phyloP scores from a whole-genome alignment of 371 early-diverging fungal species.

The Mucor indicus region DNA sequence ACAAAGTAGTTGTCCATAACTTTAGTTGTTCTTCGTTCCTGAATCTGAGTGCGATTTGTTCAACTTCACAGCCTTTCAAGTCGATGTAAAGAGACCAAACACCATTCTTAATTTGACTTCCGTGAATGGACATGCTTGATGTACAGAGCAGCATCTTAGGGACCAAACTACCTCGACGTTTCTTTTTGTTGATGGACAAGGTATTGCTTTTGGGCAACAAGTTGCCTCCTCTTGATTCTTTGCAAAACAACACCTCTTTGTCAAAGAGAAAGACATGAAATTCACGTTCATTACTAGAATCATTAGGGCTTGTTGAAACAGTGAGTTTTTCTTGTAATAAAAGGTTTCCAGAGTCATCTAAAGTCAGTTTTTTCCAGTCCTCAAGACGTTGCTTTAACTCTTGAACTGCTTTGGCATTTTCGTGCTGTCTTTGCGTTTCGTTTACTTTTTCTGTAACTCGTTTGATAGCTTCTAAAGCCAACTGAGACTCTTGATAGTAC shows the following conservation, averaged over 20 bases:
- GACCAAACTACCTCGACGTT: conserved; percentile 54
- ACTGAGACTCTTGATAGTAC: conserved; percentile 70
- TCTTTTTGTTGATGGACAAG: conserved; percentile 41
- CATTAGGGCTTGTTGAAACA: conserved; percentile 40
- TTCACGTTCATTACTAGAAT: conserved; percentile 72
- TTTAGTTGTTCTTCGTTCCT: conserved; percentile 88
- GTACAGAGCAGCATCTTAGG: conserved; percentile 51
- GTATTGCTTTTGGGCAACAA: conserved; percentile 46
- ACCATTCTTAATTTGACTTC: conserved; percentile 11
- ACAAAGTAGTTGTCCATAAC: conserved; percentile 79
- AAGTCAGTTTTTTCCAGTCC: conserved; percentile 14
- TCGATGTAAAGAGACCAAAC: conserved; percentile 65
- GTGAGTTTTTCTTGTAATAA: conserved; percentile 79
- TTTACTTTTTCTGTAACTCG: conserved; percentile 89
- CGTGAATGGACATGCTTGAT: conserved; percentile 3
- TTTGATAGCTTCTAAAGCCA: conserved; percentile 78
- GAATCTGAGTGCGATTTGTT: conserved; percentile 81
- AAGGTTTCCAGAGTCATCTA: conserved; percentile 78
- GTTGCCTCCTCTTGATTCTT: conserved; percentile 37
- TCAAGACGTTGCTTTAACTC: conserved; percentile 73
- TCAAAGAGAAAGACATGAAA: conserved; percentile 87
- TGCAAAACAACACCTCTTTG: conserved; percentile 81
- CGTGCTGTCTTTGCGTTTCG: conserved; percentile 86
- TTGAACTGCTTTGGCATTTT: conserved; percentile 73
- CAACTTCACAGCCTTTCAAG: conserved; percentile 73